Conservation (phyloP, 1,284 basidiomycete genomes). For the Ceratobasidium sp. region DNA sequence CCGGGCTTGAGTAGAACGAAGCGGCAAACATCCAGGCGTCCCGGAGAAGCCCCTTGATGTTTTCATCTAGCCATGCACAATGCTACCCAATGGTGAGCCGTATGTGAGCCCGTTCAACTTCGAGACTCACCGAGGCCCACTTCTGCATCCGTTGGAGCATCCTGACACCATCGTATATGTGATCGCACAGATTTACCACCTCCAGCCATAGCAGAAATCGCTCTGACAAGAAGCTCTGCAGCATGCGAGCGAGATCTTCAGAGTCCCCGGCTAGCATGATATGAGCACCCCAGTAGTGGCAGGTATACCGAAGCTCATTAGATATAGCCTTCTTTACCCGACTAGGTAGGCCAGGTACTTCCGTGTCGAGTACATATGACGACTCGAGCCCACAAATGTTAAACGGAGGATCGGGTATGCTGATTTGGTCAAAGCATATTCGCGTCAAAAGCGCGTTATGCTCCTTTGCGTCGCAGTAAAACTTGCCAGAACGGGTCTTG, state of each 20-base stretch:
- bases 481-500: not conserved
- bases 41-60: not conserved
- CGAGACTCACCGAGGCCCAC: not conserved
- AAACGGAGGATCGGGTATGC: not conserved
- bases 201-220: conserved; percentile 14
- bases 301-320: not conserved
- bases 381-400: conserved; percentile 14
- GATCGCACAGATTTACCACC: conserved; percentile 12
- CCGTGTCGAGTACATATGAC: not conserved
- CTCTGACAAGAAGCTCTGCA: not conserved
- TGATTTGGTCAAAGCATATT: not conserved
- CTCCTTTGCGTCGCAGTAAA: not conserved
- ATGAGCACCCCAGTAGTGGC: conserved; percentile 18
- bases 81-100: not conserved
- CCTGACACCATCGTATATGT: not conserved
- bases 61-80: not conserved
- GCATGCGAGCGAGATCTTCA: not conserved
- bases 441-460: not conserved
- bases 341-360: not conserved
- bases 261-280: not conserved
- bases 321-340: not conserved
- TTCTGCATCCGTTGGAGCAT: not conserved
- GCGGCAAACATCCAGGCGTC: conserved; percentile 7
- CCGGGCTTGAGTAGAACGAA: not conserved
- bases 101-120: not conserved